These are phyloP conservation scores for Hippophae gyantsensis DNA, from an alignment of 306 rosid species.

Conservation along the genomic window DNA sequence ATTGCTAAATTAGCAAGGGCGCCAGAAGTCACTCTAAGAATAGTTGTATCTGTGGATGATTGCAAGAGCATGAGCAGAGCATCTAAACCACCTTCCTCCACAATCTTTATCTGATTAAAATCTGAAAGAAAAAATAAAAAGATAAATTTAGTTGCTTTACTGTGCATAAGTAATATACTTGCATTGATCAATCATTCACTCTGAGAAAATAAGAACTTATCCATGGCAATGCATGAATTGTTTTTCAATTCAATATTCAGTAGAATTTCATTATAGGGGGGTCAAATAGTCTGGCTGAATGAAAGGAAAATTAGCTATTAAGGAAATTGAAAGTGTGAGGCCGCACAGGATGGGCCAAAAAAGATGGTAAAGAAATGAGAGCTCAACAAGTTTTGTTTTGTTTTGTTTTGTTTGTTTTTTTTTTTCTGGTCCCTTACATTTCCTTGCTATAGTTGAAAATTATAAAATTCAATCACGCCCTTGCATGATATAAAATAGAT, in stretches of 20 bases:
- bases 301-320: too few species aligned
- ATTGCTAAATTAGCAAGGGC: constrained; percentile 71
- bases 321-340: too few species aligned
- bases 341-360: too few species aligned
- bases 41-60: constrained; percentile 47
- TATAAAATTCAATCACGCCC: not conserved
- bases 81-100: constrained; percentile 65
- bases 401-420: not conserved
- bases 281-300: too few species aligned
- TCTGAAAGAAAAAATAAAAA: constrained; percentile 26
- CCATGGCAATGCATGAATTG: too few species aligned
- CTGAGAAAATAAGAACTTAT: too few species aligned
- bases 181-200: not conserved
- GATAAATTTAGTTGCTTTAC: not conserved
- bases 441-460: not conserved
- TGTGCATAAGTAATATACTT: not conserved
- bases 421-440: not conserved
- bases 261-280: too few species aligned
- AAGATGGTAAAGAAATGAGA: too few species aligned
- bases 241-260: too few species aligned
- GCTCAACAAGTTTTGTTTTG: not conserved
- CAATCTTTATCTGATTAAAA: constrained; percentile 51
- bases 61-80: constrained; percentile 47
- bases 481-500: not conserved
- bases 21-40: constrained; percentile 66